Evolutionary conservation across 148 eudicot species (phyloP).

Genomic region (Rhododendron williamsianum): DNA sequence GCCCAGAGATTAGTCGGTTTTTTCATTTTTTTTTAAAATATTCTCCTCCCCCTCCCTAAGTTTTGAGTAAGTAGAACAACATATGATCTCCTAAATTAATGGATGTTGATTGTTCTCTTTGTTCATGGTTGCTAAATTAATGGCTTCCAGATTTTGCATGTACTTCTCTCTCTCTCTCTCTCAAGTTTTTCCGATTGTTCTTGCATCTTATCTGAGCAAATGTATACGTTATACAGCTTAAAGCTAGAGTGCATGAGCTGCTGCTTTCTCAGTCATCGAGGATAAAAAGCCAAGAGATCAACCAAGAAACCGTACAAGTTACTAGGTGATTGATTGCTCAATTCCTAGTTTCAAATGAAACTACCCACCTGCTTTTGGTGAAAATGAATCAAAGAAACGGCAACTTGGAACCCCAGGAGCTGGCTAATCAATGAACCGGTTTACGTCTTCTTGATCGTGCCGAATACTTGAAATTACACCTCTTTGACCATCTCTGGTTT

Average conservation of each 20-base stretch:
- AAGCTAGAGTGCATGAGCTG: constrained; percentile 55
- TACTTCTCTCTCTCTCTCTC: background rate
- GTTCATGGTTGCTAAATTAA: background rate
- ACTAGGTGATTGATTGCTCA: background rate
- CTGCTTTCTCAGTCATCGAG: constrained; percentile 59
- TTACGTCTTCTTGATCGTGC: background rate
- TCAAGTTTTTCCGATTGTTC: background rate
- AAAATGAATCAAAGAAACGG: background rate
- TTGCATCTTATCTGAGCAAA: background rate
- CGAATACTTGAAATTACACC: background rate
- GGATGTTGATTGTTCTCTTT: background rate
- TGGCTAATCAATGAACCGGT: background rate
- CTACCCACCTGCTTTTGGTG: background rate
- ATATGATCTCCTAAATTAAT: background rate
- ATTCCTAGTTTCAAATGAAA: background rate
- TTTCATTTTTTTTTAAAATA: no score
- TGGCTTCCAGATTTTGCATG: background rate
- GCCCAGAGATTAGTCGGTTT: no score
- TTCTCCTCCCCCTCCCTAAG: background rate
- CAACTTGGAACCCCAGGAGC: background rate
- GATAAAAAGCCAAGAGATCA: constrained; percentile 33
- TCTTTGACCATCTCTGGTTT: constrained; percentile 9
- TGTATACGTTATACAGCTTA: constrained; percentile 45
- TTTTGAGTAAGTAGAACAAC: background rate
- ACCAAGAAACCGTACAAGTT: constrained; percentile 18